Evolutionary conservation across 2,329 filamentous ascomycete species (phyloP), one percentile per base, ranked within the genome.

Genomic region (Monascus ruber): DNA sequence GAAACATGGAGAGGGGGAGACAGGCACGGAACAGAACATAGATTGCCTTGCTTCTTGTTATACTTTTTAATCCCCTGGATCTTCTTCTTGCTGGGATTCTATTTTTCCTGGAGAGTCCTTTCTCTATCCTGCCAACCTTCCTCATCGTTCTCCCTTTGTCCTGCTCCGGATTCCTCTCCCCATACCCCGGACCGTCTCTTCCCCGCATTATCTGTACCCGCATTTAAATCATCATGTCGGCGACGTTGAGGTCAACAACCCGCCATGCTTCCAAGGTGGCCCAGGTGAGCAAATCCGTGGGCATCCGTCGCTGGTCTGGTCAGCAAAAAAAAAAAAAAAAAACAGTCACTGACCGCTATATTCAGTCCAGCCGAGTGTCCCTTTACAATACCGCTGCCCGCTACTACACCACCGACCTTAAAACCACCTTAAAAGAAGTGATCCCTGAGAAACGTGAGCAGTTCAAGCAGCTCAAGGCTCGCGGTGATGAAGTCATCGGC

Each of bases 401-500:
- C 39, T 48, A 48, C 38, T 66, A 64, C 47, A 78, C 84, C 33
- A 73, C 78, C 37, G 84, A 89, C 59, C 79, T 98, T 57, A 98
- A 96, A 69, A 72, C 84, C 38, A 85, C 85, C 9, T 78, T 98
- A 50, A 83, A 79, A 55, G 77, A 80, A 50, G 77, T 79, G 42
- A 94, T 98, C 52, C 91, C 91, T 28, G 86, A 80, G 45, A 96
- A 96, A 72, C 80, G 88, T 38, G 89, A 94, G 64, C 80, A 95
- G 17, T 70, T 96, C 54, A 91, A 94, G 68, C 84, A 88, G 65
- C 85, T 96, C 69, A 96, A 95, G 71, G 77, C 81, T 42, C 79
- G 89, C 61, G 75, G 77, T 38, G 77, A 81, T 55, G 91, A 88
- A 65, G 79, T 81, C 43, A 81, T 96, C 54, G 89, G 89, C 41